Percentiles rank a stretch among this genome's conserved stretches.
These are phyloP conservation scores for Suillus lakei DNA, from an alignment of 768 basidiomycete genomes.

Conservation along the genomic window DNA sequence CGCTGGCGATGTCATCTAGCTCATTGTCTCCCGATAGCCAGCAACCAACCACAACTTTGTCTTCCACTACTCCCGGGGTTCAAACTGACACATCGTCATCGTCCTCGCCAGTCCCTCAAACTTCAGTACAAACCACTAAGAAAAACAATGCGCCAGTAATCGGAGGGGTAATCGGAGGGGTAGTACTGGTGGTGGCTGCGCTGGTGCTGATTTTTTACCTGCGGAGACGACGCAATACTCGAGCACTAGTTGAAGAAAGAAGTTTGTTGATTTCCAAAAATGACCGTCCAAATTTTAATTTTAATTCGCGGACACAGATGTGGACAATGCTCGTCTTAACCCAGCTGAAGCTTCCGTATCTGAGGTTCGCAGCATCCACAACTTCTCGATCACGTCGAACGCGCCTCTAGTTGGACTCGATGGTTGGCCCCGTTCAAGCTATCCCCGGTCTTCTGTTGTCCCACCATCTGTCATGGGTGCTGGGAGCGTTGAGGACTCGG, in stretches of 20 bases:
- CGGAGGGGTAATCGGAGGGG: conserved; percentile 2
- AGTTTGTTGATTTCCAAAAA: neutral
- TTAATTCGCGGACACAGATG: neutral
- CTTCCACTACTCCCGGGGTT: neutral
- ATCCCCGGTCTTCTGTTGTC: neutral
- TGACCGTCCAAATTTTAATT: neutral
- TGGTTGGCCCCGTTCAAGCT: neutral
- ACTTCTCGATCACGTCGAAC: neutral
- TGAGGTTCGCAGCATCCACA: neutral
- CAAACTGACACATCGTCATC: neutral
- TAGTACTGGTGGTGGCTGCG: neutral
- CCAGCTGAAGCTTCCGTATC: neutral
- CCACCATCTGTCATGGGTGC: neutral
- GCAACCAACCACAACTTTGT: neutral
- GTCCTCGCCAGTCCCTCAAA: neutral
- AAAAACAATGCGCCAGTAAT: neutral
- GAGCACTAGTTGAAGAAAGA: neutral
- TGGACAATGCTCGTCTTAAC: neutral
- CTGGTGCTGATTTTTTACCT: neutral
- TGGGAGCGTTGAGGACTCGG: neutral
- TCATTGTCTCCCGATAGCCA: neutral
- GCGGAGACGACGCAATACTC: neutral
- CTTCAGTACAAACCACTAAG: neutral
- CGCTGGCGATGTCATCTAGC: neutral
- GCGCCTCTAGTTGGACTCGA: neutral